phyloP scores from a whole-genome alignment of 257 asterid species.

The Capsicum pubescens region DNA sequence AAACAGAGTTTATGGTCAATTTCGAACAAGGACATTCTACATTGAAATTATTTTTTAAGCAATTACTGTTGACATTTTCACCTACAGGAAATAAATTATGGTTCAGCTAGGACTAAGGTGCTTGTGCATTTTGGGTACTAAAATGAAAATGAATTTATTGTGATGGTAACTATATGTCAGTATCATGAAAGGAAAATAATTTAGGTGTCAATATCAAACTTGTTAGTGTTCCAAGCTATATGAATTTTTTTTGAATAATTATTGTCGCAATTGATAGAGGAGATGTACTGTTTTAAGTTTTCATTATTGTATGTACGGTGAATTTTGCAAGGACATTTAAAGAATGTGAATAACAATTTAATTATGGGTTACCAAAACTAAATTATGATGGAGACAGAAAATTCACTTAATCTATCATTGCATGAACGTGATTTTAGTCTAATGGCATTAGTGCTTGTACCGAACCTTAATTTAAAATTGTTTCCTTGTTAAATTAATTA shows the following conservation, averaged over 20 bases:
- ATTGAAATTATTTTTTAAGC: neutral
- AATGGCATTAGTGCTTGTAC: neutral
- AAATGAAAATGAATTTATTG: neutral
- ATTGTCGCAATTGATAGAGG: neutral
- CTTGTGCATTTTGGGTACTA: slow-evolving; percentile 17
- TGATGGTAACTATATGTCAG: neutral
- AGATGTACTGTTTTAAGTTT: neutral
- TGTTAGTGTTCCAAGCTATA: neutral
- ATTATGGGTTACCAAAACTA: slow-evolving; percentile 1
- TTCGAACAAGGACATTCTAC: neutral
- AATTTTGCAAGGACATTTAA: neutral
- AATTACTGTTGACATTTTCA: neutral
- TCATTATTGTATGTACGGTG: neutral
- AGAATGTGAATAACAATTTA: neutral
- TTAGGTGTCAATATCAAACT: neutral
- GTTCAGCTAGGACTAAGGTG: neutral
- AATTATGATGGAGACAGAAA: neutral
- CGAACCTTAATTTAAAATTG: neutral
- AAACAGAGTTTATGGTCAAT: neutral
- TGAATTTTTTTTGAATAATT: neutral
- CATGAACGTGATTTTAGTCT: neutral
- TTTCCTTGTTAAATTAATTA: neutral
- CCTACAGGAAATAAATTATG: neutral
- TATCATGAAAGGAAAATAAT: slow-evolving; percentile 6
- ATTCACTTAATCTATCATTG: slow-evolving; percentile 25